Conservation (phyloP, 2,329 filamentous ascomycete species). For the Clonostachys byssicola region DNA sequence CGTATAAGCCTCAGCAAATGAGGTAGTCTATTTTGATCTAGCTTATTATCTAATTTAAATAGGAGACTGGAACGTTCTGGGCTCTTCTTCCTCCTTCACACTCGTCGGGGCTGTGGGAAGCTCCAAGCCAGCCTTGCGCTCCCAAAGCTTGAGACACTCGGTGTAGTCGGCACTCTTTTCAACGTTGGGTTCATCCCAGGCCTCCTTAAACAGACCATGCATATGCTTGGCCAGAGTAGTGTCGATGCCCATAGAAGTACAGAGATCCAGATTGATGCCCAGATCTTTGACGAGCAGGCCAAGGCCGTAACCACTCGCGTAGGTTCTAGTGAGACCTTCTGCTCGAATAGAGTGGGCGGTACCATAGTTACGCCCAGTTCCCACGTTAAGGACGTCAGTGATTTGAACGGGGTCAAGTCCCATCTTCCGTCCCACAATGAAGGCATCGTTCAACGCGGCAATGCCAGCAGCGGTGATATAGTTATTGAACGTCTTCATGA, state of each 20-base stretch:
- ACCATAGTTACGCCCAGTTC: conserved; percentile 1
- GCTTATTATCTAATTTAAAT: too few species aligned
- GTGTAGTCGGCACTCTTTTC: conserved; percentile 1
- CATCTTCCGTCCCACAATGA: conserved; percentile 1
- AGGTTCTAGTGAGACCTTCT: conserved; percentile 1
- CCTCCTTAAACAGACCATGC: neutral
- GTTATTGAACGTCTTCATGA: conserved; percentile 3
- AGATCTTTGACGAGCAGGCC: neutral
- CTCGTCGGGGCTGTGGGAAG: neutral
- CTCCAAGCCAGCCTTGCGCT: neutral
- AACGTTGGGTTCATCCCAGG: neutral
- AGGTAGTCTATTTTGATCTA: too few species aligned
- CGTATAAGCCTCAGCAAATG: too few species aligned
- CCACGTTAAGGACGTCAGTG: conserved; percentile 1
- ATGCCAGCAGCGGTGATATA: conserved; percentile 1
- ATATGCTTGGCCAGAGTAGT: neutral
- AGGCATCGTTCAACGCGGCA: conserved; percentile 1
- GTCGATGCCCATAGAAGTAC: neutral
- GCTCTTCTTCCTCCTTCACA: neutral
- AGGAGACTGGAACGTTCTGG: neutral
- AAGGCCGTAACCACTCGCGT: neutral
- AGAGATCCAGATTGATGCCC: conserved; percentile 1
- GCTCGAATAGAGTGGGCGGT: conserved; percentile 1
- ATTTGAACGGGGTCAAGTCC: neutral
- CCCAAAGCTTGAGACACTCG: neutral